Evolutionary conservation across 2,329 filamentous ascomycete genomes (phyloP), one percentile per base, ranked within the genome.

Genomic region (Penicillium psychrosexuale): DNA sequence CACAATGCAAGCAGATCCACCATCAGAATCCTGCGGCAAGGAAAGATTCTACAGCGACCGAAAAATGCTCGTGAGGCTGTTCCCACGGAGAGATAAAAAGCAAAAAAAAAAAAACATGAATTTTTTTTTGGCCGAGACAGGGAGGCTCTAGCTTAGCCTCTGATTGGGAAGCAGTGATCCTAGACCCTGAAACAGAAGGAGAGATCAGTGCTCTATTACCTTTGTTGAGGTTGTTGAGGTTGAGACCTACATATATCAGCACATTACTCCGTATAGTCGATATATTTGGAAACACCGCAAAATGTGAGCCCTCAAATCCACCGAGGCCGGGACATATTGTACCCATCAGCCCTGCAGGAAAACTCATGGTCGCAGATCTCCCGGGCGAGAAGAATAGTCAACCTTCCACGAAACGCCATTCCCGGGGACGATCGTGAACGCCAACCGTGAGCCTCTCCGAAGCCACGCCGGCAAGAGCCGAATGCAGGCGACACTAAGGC

Each of bases 381-480:
- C 45, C 47, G 55, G 31, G 24, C 28, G 28, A 43, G 15, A 48
- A 34, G 30, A 45, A 43, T 48, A 37, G 28, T 28, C 28, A 55
- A 48, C 38, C 47, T 46, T 51, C 43, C 39, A 31, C 28, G 39
- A 39, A 43, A 48, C 47, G 47, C 47, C 51, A 55, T 47, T 48
- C 42, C 51, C 58, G 47, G 22, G 28, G 38, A 48, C 46, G 38
- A 53, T 55, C 52, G 52, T 56, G 37, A 43, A 52, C 42, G 58
- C 60, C 53, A 52, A 51, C 57, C 53, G 51, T 33, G 45, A 53
- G 52, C 51, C 46, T 50, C 46, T 47, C 57, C 53, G 55, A 56
- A 64, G 63, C 63, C 62, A 63, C 62, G 53, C 48, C 59, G 62
- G 62, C 58, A 64, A 44, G 57, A 59, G 50, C 61, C 62, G 62